Base-by-base conservation (phyloP, 2,329 filamentous ascomycete species). In the Cytospora paraplurivora region DNA sequence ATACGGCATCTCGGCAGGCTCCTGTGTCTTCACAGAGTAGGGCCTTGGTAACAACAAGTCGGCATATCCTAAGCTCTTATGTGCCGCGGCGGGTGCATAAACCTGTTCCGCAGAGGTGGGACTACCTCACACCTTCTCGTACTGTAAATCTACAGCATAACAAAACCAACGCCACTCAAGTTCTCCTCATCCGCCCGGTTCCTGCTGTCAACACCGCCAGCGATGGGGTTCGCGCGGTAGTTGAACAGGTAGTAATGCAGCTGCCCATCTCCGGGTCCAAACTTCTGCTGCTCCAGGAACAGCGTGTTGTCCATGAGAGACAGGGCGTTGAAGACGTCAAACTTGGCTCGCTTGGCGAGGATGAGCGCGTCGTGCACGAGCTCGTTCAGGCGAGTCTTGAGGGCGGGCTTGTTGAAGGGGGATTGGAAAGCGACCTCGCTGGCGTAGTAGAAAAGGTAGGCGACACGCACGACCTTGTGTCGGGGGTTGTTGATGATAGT, bases 221-320 rank as follows among this genome's bases (percentile, higher is more conserved):
- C 80, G 71, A 99, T 90, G n/a, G 88, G 87, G 65, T 91, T 88
- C 13, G 92, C 91, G 63, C 92, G 88, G 81, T 97, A 99, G 78
- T 99, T 99, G 84, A 96, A 99, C 37, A 99, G 82, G 76, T 99
- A 99, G 79, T 93, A 99, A 77, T 99, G 93, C 70, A 99, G 82
- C 75, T 95, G 92, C 54, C 95, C 95, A 75, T 99, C 95, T 37
- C 95, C 95, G 6, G 90, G 88, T 52, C 94, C 95, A 72, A 97
- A 99, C 76, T 96, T 96, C 73, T 97, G 92, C 69, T 97, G 85
- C 73, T 94, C 89, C 7, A 99, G 82, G 84, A 99, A 98, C 21
- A 98, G 83, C 0, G 88, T 90, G 76, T 99, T 99, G 76, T 99
- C 94, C 77, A 97, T 89, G 47, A 97, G 83, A 0, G 93, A 96